phyloP scores from a whole-genome alignment of 2,329 filamentous ascomycete species.

The Hymenoscyphus occultus region DNA sequence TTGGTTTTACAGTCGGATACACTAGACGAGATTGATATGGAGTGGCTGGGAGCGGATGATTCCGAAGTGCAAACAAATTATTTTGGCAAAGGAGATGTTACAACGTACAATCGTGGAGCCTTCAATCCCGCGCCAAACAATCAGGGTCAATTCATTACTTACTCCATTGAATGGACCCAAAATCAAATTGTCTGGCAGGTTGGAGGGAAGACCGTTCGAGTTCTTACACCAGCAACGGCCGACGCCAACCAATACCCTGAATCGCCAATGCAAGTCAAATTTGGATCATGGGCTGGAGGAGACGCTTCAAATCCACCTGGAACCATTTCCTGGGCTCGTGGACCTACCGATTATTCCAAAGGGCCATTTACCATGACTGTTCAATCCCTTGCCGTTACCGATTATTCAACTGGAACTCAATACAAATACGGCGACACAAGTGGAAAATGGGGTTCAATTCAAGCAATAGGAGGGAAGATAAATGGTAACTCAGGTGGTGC shows the following conservation, averaged over 20 bases:
- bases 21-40: slow-evolving; percentile 95
- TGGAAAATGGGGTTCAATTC: slow-evolving; percentile 79
- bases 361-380: slow-evolving; percentile 88
- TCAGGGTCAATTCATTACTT: slow-evolving; percentile 76
- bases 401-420: slow-evolving; percentile 87
- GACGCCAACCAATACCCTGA: slow-evolving; percentile 80
- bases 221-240: slow-evolving; percentile 67
- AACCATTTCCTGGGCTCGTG: slow-evolving; percentile 87
- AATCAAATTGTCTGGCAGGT: slow-evolving; percentile 85
- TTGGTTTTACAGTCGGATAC: slow-evolving; percentile 87
- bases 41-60: slow-evolving; percentile 82
- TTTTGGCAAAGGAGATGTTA: slow-evolving; percentile 88
- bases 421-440: slow-evolving; percentile 79
- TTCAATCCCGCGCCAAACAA: slow-evolving; percentile 69
- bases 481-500: slow-evolving; percentile 56
- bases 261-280: slow-evolving; percentile 90
- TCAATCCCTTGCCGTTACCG: slow-evolving; percentile 70
- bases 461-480: slow-evolving; percentile 73
- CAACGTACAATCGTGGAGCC: slow-evolving; percentile 80
- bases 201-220: slow-evolving; percentile 72
- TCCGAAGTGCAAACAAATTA: slow-evolving; percentile 92
- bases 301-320: slow-evolving; percentile 72
- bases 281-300: slow-evolving; percentile 89
- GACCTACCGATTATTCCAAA: slow-evolving; percentile 75
- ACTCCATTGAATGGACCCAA: slow-evolving; percentile 87